Evolutionary conservation across 2,329 filamentous ascomycete genomes (phyloP), one percentile per base, ranked within the genome.

Genomic region (Arthroderma sp.): DNA sequence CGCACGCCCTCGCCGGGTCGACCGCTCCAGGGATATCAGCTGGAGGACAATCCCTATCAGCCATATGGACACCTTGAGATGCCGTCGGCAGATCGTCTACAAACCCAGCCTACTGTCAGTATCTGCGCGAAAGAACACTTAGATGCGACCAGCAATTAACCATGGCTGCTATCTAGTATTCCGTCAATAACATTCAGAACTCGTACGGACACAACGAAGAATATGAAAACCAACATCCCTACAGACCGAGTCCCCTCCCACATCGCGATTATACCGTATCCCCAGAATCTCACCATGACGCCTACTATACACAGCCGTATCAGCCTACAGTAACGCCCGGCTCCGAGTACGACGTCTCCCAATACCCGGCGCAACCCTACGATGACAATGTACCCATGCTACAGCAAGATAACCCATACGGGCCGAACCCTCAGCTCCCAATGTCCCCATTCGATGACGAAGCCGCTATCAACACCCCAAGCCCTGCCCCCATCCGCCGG

Each of bases 261-360:
- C 71, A 71, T 49, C 70, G 72, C 47, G 83, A 87, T 45, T 88
- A 91, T 61, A 71, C 79, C 3, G 66, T 94, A 49, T 80, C 86
- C 57, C 87, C 89, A 6, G 81, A 93, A 61, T 80, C 81, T 47
- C 86, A 94, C 57, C 86, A 91, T 59, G 86, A 94, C 63, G 77
- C 78, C 45, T 94, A 94, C 68, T 89, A 83, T 62, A 85, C 81
- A 54, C 78, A 83, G 53, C 82, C 86, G 1, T 94, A 94, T 63
- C 76, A 87, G 52, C 83, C 86, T 8, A 69, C 75, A 6, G 72
- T 73, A 4, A 59, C 60, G 0, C 61, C 62, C 0, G 68, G 76
- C 33, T 77, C 81, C 22, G 71, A 74, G 48, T 71, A 72, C 50
- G 74, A 78, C 39, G 54, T 72, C 31, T 65, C 65, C 9, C 68